Base-by-base conservation (phyloP, 2,329 filamentous ascomycete species). In the Gyromitra esculenta region DNA sequence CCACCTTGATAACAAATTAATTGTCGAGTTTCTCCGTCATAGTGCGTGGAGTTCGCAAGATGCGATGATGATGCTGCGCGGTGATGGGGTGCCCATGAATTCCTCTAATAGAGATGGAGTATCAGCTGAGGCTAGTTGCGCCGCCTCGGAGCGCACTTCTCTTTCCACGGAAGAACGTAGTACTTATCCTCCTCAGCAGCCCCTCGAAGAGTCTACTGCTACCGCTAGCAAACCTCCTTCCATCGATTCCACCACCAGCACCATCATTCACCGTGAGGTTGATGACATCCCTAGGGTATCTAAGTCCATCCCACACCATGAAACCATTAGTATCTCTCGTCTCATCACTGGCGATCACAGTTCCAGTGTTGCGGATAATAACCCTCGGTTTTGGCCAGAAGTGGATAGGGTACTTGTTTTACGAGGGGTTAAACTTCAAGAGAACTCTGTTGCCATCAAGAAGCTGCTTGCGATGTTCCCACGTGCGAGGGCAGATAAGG, bases 391-490 rank as follows among this genome's bases (percentile, higher is more conserved):
- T 41, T 71, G 66, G 72, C 66, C 72, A 21, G 13, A 6, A n/a
- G 48, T 21, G 13, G 72, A 75, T 48, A 41, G n/a, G 21, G 59
- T 35, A 18, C 50, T 56, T 5, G 35, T 75, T 21, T 50, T 57
- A 4, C 59, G 64, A 7, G 57, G 39, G 7, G 39, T 75, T 3
- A 54, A 35, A 13, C 11, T 65, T 21, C 59, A 39, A 1, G 72
- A 69, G 18, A 75, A 75, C n/a, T 37, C 18, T 9, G 37, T 41
- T 13, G 43, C 31, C 7, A 70, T 75, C 4, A 75, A 57, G 39
- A 70, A 59, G 50, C 41, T 75, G 35, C 57, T 75, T 15, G 9
- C 50, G 11, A 63, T 57, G 48, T 75, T 75, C 57, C 72, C 72
- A 7, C 25, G 35, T 7, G 52, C 50, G 15, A 65, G 39, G 37